phyloP scores from a whole-genome alignment of 352 stramenopile genomes.

The Pythium pyrilobum region DNA sequence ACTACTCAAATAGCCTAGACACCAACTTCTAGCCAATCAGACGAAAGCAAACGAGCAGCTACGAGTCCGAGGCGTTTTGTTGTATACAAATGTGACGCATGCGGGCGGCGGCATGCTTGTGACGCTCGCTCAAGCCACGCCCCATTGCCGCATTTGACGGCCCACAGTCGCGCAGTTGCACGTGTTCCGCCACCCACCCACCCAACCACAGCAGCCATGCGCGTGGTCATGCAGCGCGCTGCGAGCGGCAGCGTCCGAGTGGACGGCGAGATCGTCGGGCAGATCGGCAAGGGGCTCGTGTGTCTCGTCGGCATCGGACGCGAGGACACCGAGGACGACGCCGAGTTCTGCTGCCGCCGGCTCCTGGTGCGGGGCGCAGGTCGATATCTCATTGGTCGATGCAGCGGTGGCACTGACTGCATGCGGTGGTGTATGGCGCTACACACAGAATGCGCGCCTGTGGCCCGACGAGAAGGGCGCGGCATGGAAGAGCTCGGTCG shows the following conservation, averaged over 20 bases:
- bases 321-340: constrained; percentile 77
- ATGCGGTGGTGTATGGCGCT: background rate
- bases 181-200: too few relatives aligned
- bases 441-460: constrained; percentile 60
- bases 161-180: too few relatives aligned
- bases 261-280: constrained; percentile 62
- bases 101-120: too few relatives aligned
- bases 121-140: too few relatives aligned
- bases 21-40: too few relatives aligned
- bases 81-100: too few relatives aligned
- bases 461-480: constrained; percentile 60
- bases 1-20: too few relatives aligned
- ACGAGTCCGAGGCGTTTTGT: too few relatives aligned
- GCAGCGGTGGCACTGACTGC: background rate
- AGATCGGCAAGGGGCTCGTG: constrained; percentile 72
- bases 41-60: too few relatives aligned
- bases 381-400: background rate
- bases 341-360: constrained; percentile 74
- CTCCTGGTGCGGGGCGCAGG: constrained; percentile 41
- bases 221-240: constrained; percentile 77
- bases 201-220: constrained; percentile 40
- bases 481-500: constrained; percentile 65
- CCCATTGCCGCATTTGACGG: too few relatives aligned
- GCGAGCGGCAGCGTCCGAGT: constrained; percentile 75
- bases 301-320: constrained; percentile 75